These are phyloP conservation scores for Eucalyptus regnans DNA, from an alignment of 345 rosid genomes.

Conservation along the genomic window DNA sequence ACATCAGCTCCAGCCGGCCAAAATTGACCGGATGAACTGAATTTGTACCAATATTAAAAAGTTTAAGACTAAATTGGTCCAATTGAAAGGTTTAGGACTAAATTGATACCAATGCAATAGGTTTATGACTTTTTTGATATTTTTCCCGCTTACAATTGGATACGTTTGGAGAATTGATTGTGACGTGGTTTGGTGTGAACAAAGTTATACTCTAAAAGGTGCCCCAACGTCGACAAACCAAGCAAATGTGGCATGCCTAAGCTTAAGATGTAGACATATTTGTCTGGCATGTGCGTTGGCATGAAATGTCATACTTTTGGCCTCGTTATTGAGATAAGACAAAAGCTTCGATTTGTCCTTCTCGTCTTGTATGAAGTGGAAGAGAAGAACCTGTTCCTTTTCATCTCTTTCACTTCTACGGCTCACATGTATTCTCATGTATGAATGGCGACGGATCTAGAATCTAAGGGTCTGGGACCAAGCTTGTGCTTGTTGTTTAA, in stretches of 20 bases:
- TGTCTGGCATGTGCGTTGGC: background rate
- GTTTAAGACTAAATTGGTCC: no score
- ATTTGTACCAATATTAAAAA: no score
- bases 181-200: background rate
- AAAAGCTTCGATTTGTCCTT: background rate
- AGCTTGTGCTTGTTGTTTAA: background rate
- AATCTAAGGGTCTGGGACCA: background rate
- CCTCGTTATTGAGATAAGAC: background rate
- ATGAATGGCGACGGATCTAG: background rate
- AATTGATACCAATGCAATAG: no score
- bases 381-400: background rate
- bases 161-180: background rate
- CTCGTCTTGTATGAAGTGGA: background rate
- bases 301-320: background rate
- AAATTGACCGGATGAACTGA: no score
- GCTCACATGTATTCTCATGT: background rate
- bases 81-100: no score
- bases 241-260: background rate
- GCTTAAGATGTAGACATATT: background rate
- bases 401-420: background rate
- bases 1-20: no score
- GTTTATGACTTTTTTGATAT: no score
- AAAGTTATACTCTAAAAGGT: background rate
- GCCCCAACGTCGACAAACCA: background rate
- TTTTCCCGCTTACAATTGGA: no score